Evolutionary conservation across 768 basidiomycete genomes (phyloP), one percentile per base, ranked within the genome.

Genomic region (Podaxis sp.): DNA sequence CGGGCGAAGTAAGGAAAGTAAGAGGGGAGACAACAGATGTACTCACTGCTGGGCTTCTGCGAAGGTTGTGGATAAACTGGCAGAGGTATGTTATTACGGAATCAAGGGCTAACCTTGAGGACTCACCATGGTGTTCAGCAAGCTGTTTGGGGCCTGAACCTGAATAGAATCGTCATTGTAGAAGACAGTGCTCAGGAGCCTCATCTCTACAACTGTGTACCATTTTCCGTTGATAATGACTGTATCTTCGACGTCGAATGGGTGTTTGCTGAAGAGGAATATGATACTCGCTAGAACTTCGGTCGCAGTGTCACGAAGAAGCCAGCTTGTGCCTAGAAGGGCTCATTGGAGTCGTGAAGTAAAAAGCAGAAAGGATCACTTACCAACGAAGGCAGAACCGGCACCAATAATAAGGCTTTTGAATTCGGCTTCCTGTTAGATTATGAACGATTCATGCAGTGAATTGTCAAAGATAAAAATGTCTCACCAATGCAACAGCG

Each of bases 181-280:
- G 30, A 58, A 58, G n/a, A 58, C 57, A 4, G 57, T 58, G 30
- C 57, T 58, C n/a, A 58, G 26, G 17, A 58, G 46, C 15, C 57
- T 46, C 44, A 58, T 49, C 33, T 58, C 57, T 13, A 48, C 46
- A n/a, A 58, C 57, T 17, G 57, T 58, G n/a, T 58, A 58, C 3
- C 46, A 36, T 30, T 58, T 58, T n/a, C 46, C 57, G 10, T 58
- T 46, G 48, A 58, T 58, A 46, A 58, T 49, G 28, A 58, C 57
- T 17, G 17, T 49, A 22, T 58, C 57, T 28, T 58, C 57, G 10
- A 58, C 57, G n/a, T 58, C 57, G 20, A 58, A 58, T 8, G 57
- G 57, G 22, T 58, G 57, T 58, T 58, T 58, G 48, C 57, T 58
- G 15, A 58, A 58, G 10, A 50, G 57, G 48, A 58, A 50, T 28